A percentile compares a stretch with the other conserved stretches of the same genome.
phyloP scores from a whole-genome alignment of 2,329 filamentous ascomycete species.

The Epichloe festucae region DNA sequence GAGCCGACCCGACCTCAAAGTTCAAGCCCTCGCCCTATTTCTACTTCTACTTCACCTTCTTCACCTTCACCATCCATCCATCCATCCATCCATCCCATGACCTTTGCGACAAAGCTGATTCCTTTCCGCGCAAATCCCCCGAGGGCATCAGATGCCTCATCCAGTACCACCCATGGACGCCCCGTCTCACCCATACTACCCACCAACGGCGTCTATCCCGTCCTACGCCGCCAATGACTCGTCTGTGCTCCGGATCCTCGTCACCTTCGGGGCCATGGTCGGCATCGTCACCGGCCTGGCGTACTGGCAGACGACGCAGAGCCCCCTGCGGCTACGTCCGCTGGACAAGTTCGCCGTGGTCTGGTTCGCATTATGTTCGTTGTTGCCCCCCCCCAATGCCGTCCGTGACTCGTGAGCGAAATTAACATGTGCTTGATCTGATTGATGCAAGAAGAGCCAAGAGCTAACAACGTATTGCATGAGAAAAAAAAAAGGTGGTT shows the following conservation, averaged over 20 bases:
- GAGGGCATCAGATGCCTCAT: neutral
- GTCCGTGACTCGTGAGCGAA: too few species aligned
- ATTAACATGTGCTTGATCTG: too few species aligned
- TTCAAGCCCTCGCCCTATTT: too few species aligned
- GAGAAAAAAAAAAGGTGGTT: constrained; percentile 34
- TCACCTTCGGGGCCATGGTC: constrained; percentile 22
- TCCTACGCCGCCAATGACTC: constrained; percentile 32
- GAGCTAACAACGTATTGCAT: neutral
- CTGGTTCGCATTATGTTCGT: constrained; percentile 45
- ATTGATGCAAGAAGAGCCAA: too few species aligned
- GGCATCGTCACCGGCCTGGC: constrained; percentile 22
- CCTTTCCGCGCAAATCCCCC: neutral
- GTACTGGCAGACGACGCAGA: constrained; percentile 12
- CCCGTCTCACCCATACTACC: constrained; percentile 36
- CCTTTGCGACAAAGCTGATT: neutral
- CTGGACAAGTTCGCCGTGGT: constrained; percentile 30
- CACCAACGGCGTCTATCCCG: constrained; percentile 28
- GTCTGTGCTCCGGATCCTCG: constrained; percentile 25
- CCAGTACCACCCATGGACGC: neutral
- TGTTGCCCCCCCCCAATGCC: neutral
- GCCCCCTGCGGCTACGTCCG: constrained; percentile 10
- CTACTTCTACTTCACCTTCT: too few species aligned
- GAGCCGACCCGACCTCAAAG: neutral
- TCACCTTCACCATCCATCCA: too few species aligned
- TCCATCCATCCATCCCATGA: too few species aligned